A percentile compares a stretch with the other conserved stretches of the same genome.
These are phyloP conservation scores for Angophora floribunda DNA, from an alignment of 345 rosid species.

Conservation along the genomic window DNA sequence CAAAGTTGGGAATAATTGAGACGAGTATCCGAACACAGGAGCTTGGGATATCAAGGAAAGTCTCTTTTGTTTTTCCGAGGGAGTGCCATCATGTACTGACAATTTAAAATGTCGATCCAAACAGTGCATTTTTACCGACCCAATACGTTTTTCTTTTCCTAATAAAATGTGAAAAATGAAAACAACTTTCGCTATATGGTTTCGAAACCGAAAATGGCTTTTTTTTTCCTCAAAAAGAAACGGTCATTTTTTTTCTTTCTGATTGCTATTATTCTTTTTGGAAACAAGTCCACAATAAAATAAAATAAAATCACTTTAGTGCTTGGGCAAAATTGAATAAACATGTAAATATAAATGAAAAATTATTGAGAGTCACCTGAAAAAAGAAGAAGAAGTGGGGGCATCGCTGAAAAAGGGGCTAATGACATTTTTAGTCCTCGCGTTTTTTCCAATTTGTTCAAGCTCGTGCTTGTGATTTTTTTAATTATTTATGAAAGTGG, in stretches of 20 bases:
- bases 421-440: background rate
- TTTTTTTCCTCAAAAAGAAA: too few species aligned
- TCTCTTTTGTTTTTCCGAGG: background rate
- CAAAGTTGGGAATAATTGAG: background rate
- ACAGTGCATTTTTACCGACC: background rate
- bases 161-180: background rate
- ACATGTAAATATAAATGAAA: too few species aligned
- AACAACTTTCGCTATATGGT: background rate
- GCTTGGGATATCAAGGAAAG: background rate
- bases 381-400: background rate
- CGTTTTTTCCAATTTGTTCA: background rate
- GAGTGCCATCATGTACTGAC: background rate
- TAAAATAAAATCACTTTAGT: background rate
- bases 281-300: too few species aligned
- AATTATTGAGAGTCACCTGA: background rate
- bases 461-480: too few species aligned
- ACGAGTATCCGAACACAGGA: background rate
- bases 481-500: too few species aligned
- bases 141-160: background rate
- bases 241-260: background rate
- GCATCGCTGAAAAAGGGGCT: background rate
- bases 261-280: background rate
- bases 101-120: background rate
- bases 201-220: background rate
- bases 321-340: background rate